Base-by-base conservation (phyloP, 2,329 filamentous ascomycete genomes). In the Arthrobotrys entomopaga region DNA sequence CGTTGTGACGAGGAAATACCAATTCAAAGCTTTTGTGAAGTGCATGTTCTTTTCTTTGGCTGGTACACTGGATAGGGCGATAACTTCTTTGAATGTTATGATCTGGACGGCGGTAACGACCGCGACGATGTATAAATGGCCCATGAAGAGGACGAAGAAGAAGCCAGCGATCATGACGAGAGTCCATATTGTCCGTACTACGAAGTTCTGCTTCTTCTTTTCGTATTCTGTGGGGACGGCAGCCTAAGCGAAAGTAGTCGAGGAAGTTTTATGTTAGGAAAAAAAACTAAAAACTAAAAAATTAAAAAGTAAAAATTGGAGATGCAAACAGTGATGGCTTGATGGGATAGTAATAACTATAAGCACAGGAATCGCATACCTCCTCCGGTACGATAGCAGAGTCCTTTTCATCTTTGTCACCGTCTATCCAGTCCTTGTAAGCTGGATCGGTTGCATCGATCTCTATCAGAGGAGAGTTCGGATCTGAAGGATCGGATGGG, bases 141-240 rank as follows among this genome's bases (percentile, higher is more conserved):
- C 95, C 80, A 93, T 92, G 84, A 97, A 96, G 82, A 99, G 91
- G 77, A 92, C 88, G 67, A 88, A 86, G 83, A 98, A 97, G 86
- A 99, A 99, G 80, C 88, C 87, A 64, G 85, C 91, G 79, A 99
- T 96, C 95, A 99, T 99, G 83, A 97, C 90, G 77, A 99, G 90
- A 2, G 92, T 97, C 95, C 95, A 99, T 85, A 97, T 92, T 64
- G 94, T 94, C 80, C 95, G 90, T 43, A 93, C 96, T 80, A 97
- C 91, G 85, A 99, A 98, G 82, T 95, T 97, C 82, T 93, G 90
- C 84, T 96, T 97, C 84, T 99, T 99, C 88, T 98, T 98, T 81
- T 98, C 93, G 82, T 96, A 97, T 76, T 97, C 95, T 78, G 88
- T 87, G 71, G 84, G 81, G 65, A 43, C 29, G 29, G 50, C 60